Conservation (phyloP, 352 stramenopile genomes). For the Chrysophaeum taylorii region DNA sequence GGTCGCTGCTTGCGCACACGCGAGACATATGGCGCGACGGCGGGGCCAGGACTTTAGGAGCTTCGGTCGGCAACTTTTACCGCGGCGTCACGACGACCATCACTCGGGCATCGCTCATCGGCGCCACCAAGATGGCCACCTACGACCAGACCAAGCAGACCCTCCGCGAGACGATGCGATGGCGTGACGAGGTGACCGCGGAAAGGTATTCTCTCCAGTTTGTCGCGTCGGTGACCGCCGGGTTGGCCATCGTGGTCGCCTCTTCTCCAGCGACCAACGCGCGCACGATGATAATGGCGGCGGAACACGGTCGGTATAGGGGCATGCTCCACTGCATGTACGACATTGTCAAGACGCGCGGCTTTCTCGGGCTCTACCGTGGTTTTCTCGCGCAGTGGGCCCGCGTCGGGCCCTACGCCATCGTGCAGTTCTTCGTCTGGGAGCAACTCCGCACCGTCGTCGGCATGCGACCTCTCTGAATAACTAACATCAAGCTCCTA, state of each 20-base stretch:
- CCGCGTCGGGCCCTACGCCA: constrained; percentile 21
- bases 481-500: too few species aligned
- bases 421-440: constrained; percentile 20
- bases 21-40: constrained; percentile 1
- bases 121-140: constrained; percentile 24
- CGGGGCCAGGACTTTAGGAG: too few species aligned
- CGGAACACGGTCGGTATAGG: not conserved
- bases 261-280: constrained; percentile 19
- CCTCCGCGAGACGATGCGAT: not conserved
- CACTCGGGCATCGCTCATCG: constrained; percentile 15
- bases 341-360: constrained; percentile 10
- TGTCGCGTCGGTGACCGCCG: constrained; percentile 4
- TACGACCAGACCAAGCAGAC: constrained; percentile 18
- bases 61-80: too few species aligned
- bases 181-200: not conserved
- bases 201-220: constrained; percentile 17
- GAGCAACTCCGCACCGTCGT: not conserved
- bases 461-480: not conserved
- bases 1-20: not conserved
- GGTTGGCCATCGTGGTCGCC: constrained; percentile 16
- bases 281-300: constrained; percentile 19
- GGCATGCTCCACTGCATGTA: constrained; percentile 15
- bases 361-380: constrained; percentile 19
- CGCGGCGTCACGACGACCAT: constrained; percentile 16
- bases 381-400: constrained; percentile 22